phyloP scores from a whole-genome alignment of 2,329 filamentous ascomycete genomes.

The Pseudogymnoascus sp. region DNA sequence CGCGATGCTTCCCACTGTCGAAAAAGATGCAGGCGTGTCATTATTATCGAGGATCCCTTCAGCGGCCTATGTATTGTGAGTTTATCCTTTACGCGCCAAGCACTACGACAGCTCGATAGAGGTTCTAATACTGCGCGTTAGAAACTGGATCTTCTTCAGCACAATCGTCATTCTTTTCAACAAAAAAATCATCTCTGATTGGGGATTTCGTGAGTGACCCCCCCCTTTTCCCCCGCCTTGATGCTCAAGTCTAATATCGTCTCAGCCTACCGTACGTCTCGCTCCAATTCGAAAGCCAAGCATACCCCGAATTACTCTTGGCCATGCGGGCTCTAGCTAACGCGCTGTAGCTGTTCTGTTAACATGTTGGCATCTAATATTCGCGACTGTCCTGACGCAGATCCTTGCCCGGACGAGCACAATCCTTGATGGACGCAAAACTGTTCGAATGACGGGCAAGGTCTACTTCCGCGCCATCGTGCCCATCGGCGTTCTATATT shows the following conservation, averaged over 20 bases:
- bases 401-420: slow-evolving; percentile 54
- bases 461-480: slow-evolving; percentile 55
- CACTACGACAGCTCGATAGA: not conserved
- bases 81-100: not conserved
- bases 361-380: slow-evolving; percentile 59
- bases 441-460: slow-evolving; percentile 50
- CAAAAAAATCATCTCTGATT: slow-evolving; percentile 75
- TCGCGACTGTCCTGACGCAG: slow-evolving; percentile 58
- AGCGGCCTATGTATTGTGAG: slow-evolving; percentile 7
- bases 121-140: slow-evolving; percentile 29
- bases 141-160: slow-evolving; percentile 74
- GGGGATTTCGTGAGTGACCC: slow-evolving; percentile 58
- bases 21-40: not conserved
- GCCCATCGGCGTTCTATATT: slow-evolving; percentile 59
- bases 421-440: slow-evolving; percentile 54
- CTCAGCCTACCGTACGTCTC: slow-evolving; percentile 37
- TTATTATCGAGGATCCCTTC: not conserved
- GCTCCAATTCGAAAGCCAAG: not conserved
- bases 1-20: not conserved
- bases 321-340: not conserved
- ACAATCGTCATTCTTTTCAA: slow-evolving; percentile 85
- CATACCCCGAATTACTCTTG: not conserved
- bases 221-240: not conserved
- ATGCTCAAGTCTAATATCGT: slow-evolving; percentile 21
- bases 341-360: slow-evolving; percentile 42